phyloP scores from a whole-genome alignment of 1,284 basidiomycete species.

The Irpex lacteus region DNA sequence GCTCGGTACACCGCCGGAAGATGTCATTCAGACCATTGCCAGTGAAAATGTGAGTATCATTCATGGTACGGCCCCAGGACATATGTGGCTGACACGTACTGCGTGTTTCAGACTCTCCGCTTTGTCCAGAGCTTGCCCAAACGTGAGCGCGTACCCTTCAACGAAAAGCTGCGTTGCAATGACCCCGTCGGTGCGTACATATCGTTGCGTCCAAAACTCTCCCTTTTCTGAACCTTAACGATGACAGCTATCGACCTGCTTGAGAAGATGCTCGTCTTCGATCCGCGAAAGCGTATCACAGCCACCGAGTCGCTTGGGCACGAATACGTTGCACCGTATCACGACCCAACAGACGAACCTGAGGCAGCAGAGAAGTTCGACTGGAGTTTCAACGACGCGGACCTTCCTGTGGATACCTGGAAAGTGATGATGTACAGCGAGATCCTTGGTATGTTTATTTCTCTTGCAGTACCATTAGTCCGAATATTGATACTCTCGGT shows the following conservation, averaged over 20 bases:
- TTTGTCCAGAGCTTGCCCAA: constrained; percentile 98
- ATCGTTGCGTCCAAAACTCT: neutral
- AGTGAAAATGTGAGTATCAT: constrained; percentile 83
- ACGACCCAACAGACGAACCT: constrained; percentile 98
- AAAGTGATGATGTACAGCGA: constrained; percentile 99
- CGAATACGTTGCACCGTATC: constrained; percentile 96
- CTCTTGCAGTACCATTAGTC: neutral
- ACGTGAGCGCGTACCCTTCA: constrained; percentile 93
- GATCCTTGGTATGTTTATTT: constrained; percentile 71
- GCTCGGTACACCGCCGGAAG: constrained; percentile 96
- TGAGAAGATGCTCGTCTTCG: constrained; percentile 99
- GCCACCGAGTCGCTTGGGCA: constrained; percentile 90
- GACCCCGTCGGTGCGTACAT: constrained; percentile 75
- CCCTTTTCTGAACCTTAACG: constrained; percentile 10
- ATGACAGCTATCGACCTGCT: constrained; percentile 85
- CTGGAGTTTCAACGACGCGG: constrained; percentile 99
- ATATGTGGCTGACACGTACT: neutral
- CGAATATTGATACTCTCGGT: neutral
- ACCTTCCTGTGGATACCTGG: constrained; percentile 98
- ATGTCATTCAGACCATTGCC: constrained; percentile 98
- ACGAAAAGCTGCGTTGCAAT: constrained; percentile 87
- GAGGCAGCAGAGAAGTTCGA: constrained; percentile 94
- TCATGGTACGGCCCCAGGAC: neutral
- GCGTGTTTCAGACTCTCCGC: constrained; percentile 76
- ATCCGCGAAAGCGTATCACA: constrained; percentile 94